Evolutionary conservation across 306 rosid species (phyloP).

Genomic region (Acacia acuminata): DNA sequence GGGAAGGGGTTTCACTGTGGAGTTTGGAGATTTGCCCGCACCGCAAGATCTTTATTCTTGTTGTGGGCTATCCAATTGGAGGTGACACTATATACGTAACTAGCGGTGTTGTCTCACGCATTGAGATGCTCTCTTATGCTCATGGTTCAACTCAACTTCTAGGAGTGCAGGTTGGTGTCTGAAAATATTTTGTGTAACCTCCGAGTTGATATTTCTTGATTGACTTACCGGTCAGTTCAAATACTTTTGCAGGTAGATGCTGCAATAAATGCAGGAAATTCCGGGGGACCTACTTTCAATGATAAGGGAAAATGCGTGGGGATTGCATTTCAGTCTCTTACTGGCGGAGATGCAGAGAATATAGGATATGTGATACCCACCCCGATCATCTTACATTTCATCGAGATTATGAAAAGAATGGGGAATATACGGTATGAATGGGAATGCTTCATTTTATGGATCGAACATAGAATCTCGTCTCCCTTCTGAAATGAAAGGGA

Average conservation of each 20-base stretch:
- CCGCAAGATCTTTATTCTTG: neutral
- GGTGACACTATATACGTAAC: constrained; percentile 84
- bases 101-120: constrained; percentile 86
- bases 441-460: neutral
- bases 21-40: constrained; percentile 62
- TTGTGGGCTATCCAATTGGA: constrained; percentile 88
- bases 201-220: neutral
- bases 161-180: constrained; percentile 66
- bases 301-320: constrained; percentile 64
- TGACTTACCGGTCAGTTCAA: constrained; percentile 11
- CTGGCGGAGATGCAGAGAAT: constrained; percentile 70
- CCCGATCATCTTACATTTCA: constrained; percentile 69
- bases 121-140: constrained; percentile 85
- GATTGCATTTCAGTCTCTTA: constrained; percentile 47
- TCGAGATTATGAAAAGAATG: constrained; percentile 71
- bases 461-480: neutral
- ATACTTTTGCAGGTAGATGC: constrained; percentile 61
- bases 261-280: constrained; percentile 77
- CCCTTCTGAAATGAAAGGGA: neutral
- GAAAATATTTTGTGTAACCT: neutral
- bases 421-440: constrained; percentile 60
- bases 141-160: constrained; percentile 89
- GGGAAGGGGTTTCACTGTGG: constrained; percentile 56
- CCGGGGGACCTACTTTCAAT: constrained; percentile 80
- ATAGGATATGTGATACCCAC: constrained; percentile 82